Evolutionary conservation across 139 green algal species (phyloP), one percentile per base, ranked within the genome.

Genomic region (Gonium pectorale): DNA sequence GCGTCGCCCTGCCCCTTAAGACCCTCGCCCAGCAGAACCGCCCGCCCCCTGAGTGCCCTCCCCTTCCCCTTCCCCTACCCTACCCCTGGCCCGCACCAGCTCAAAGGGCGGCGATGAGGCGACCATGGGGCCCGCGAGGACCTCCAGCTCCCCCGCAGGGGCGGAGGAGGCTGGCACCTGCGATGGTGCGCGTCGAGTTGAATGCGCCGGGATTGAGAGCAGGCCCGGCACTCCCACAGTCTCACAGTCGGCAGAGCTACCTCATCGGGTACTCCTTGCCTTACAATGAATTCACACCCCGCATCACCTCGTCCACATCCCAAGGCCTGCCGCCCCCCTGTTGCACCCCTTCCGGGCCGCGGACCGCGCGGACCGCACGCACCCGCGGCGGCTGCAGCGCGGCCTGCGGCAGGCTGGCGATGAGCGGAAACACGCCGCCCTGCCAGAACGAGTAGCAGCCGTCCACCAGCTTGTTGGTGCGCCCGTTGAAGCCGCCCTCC

Each of bases 401-500:
- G 51, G 43, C 40, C 59, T 46, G 52, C n/a, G 38, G 46, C 63
- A 87, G 56, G 24, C 31, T 41, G 69, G 92, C 75, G 67, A 99
- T 87, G 52, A 98, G 68, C 0, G 92, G 90, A 67, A 98, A 96
- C 56, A 95, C 59, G 6, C 85, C 94, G 0, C 97, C 97, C 92
- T 99, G 97, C 96, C 96, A 99, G 80, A 89, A 89, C 73, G 56
- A 97, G 93, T 99, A 99, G 90, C 98, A 99, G 41, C 96, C 96
- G 79, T 99, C 98, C 64, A 98, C 97, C 49, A 99, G 93, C 92
- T 99, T 99, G 91, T 98, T 97, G n/a, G 97, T 99, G 49, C 98
- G 92, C 3, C 98, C 98, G 80, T 94, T 97, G 89, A 99, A 99
- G 15, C 97, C 97, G 13, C 97, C 97, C 86, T 99, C 97, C 35